Percentiles rank a stretch among this genome's conserved stretches.
Conservation (phyloP, 192 early-diverging fungal genomes). For the Coemansia sp. region DNA sequence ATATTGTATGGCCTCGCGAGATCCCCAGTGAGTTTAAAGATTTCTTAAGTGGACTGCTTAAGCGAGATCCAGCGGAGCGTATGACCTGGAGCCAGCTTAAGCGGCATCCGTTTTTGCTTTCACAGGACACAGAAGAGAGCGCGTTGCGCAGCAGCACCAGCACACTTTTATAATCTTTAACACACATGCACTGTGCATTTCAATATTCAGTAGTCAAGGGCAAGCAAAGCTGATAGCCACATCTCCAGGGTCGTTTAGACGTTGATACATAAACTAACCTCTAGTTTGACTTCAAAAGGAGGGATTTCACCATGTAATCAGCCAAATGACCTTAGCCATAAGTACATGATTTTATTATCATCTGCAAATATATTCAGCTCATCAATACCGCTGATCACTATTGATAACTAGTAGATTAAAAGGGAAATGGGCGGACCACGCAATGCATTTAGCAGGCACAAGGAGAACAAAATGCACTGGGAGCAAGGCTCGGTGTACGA, state of each 20-base stretch:
- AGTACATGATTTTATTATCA: no score
- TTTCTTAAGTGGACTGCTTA: conserved; percentile 41
- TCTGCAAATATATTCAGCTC: no score
- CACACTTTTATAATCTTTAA: neutral
- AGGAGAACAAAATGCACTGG: conserved; percentile 43
- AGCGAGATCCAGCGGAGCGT: conserved; percentile 30
- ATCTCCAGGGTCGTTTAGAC: no score
- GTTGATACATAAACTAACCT: no score
- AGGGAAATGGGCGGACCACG: neutral
- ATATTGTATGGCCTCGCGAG: conserved; percentile 52
- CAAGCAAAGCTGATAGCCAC: no score
- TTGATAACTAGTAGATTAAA: no score
- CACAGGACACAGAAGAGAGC: conserved; percentile 32
- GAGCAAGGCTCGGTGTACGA: conserved; percentile 42
- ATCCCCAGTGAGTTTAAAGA: conserved; percentile 45
- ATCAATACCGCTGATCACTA: no score
- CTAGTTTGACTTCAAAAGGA: no score
- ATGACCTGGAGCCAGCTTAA: conserved; percentile 31
- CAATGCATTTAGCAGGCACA: conserved; percentile 12
- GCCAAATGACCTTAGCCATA: no score
- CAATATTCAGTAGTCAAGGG: no score
- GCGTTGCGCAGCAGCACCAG: conserved; percentile 14
- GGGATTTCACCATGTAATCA: no score
- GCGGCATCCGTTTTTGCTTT: conserved; percentile 32
- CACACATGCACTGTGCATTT: neutral